A percentile compares a stretch with the other conserved stretches of the same genome.
These are phyloP conservation scores for Bromus sterilis DNA, from an alignment of 176 grass and related monocot genomes.

Conservation along the genomic window DNA sequence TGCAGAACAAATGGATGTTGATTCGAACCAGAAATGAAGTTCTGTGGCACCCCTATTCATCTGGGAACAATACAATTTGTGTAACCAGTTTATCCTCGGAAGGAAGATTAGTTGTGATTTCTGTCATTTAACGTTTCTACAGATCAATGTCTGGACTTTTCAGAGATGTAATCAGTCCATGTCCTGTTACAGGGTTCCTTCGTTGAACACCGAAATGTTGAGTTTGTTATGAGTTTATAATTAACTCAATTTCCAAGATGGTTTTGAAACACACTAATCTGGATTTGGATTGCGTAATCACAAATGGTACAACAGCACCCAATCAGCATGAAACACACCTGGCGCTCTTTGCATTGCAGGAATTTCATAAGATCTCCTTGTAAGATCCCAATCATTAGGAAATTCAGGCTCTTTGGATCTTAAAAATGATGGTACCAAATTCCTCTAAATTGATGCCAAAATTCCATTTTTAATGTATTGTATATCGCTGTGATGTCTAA, in stretches of 20 bases:
- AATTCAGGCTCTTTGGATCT: background rate
- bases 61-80: background rate
- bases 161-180: background rate
- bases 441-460: no score
- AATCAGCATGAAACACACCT: background rate
- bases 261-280: background rate
- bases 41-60: background rate
- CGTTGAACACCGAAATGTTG: background rate
- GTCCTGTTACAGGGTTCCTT: background rate
- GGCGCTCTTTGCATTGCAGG: background rate
- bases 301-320: background rate
- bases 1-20: slow-evolving; percentile 23
- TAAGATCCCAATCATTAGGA: background rate
- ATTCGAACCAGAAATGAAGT: slow-evolving; percentile 6
- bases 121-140: background rate
- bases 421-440: no score
- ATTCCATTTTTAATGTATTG: no score
- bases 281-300: background rate
- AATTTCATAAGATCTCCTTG: background rate
- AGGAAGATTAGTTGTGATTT: background rate
- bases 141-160: background rate
- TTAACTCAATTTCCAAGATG: background rate
- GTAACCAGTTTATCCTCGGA: background rate
- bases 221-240: background rate
- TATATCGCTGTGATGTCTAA: no score